Conservation (phyloP, 176 grass and related monocot genomes). For the Bolboschoenus planiculmis region DNA sequence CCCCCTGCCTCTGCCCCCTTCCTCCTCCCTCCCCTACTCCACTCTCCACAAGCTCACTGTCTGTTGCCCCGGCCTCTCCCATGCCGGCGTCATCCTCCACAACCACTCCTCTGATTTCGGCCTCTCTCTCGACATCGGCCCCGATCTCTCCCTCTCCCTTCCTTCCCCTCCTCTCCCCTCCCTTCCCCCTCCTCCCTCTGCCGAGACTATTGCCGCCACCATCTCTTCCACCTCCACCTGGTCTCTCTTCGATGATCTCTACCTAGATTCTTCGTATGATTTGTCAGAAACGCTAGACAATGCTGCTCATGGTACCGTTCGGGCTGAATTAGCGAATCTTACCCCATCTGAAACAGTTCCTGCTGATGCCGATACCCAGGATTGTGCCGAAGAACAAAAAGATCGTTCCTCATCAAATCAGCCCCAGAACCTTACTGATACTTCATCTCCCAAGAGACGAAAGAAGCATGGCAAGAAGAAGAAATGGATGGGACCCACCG, state of each 20-base stretch:
- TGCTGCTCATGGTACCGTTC: not conserved
- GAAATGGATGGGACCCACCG: slow-evolving; percentile 42
- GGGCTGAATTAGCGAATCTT: not conserved
- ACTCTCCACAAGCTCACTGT: slow-evolving; percentile 87
- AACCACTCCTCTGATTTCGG: slow-evolving; percentile 75
- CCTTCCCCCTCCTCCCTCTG: not conserved
- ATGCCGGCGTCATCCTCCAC: slow-evolving; percentile 60
- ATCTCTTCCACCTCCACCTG: slow-evolving; percentile 23
- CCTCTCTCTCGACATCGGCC: slow-evolving; percentile 85
- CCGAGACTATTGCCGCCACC: not conserved
- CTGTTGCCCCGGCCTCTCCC: slow-evolving; percentile 79
- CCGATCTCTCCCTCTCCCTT: slow-evolving; percentile 30
- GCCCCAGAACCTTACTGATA: not conserved
- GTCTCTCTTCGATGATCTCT: slow-evolving; percentile 90
- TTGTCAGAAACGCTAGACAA: slow-evolving; percentile 33
- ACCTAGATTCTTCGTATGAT: slow-evolving; percentile 78
- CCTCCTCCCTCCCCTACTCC: slow-evolving; percentile 23
- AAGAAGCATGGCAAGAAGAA: slow-evolving; percentile 13
- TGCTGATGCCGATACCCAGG: not conserved
- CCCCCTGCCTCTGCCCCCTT: not conserved
- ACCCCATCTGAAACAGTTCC: not conserved
- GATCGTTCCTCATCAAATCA: slow-evolving; percentile 2
- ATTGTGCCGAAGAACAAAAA: not conserved
- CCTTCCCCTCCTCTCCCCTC: not conserved
- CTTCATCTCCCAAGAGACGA: slow-evolving; percentile 17